phyloP scores from a whole-genome alignment of 2,329 filamentous ascomycete species.

The Colletotrichum filicis region DNA sequence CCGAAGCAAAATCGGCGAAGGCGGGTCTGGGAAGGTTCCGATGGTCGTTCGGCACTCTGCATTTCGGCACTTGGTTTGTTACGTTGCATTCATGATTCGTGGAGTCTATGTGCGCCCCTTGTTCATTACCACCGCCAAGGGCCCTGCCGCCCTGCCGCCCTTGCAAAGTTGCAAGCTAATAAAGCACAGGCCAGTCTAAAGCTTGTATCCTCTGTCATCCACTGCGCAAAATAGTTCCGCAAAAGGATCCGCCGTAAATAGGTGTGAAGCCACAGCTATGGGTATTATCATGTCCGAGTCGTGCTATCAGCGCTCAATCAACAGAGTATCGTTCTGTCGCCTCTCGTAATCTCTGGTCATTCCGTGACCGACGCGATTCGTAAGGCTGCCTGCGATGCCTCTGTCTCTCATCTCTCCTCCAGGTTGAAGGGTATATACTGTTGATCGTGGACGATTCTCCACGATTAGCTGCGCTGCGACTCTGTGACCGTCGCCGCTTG shows the following conservation, averaged over 20 bases:
- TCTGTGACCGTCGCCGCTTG: constrained; percentile 30
- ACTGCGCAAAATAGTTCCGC: background rate
- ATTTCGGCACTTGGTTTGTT: constrained; percentile 1
- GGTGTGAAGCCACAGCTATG: background rate
- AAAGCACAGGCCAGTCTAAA: background rate
- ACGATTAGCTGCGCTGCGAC: constrained; percentile 3
- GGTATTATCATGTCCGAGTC: constrained; percentile 11
- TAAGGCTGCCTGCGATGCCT: constrained; percentile 17
- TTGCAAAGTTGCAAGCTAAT: too few relatives aligned
- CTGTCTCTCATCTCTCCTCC: constrained; percentile 32
- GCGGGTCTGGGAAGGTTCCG: constrained; percentile 14
- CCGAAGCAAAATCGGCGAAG: background rate
- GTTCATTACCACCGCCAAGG: background rate
- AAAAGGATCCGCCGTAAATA: background rate
- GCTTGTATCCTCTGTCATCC: background rate
- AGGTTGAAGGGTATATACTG: constrained; percentile 33
- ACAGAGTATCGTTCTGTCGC: constrained; percentile 27
- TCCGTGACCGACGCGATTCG: constrained; percentile 21
- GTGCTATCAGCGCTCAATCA: background rate
- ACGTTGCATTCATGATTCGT: background rate
- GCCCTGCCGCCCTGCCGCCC: too few relatives aligned
- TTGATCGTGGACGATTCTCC: background rate
- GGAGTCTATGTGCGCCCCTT: background rate
- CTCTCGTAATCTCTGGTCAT: constrained; percentile 22
- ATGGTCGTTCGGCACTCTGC: background rate